phyloP scores from a whole-genome alignment of 2,329 filamentous ascomycete species.

The Zalaria sp. region DNA sequence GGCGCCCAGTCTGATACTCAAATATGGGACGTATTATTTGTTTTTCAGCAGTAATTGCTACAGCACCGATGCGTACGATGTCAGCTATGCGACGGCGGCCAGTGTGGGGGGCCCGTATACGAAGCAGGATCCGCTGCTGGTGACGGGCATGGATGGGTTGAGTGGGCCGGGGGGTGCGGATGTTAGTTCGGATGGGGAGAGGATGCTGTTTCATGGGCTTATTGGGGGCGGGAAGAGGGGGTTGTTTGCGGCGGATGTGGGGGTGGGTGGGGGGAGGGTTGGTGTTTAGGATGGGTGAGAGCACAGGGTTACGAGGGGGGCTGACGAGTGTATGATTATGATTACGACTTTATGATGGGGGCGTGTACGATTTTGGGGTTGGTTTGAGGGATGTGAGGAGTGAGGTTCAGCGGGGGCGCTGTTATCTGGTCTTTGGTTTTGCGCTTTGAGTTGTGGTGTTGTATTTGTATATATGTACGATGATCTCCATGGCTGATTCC shows the following conservation, averaged over 20 bases:
- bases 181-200: constrained; percentile 7
- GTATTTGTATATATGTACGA: too few species aligned
- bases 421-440: too few species aligned
- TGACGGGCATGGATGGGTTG: constrained; percentile 3
- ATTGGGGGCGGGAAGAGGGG: constrained; percentile 5
- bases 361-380: too few species aligned
- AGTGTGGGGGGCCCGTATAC: constrained; percentile 6
- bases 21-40: constrained; percentile 14
- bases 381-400: too few species aligned
- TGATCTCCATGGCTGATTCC: too few species aligned
- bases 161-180: constrained; percentile 10
- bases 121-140: constrained; percentile 7
- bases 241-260: constrained; percentile 6
- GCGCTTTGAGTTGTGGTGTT: too few species aligned
- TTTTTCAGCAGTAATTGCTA: constrained; percentile 19
- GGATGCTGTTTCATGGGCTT: constrained; percentile 11
- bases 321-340: too few species aligned
- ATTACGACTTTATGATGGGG: too few species aligned
- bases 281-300: too few species aligned
- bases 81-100: constrained; percentile 9
- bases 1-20: constrained; percentile 12
- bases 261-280: too few species aligned
- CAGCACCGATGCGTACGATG: constrained; percentile 13
- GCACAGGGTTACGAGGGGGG: too few species aligned
- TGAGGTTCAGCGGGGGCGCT: too few species aligned